Evolutionary conservation across 2,329 filamentous ascomycete genomes (phyloP).

Genomic region (Pseudogymnoascus sp.): DNA sequence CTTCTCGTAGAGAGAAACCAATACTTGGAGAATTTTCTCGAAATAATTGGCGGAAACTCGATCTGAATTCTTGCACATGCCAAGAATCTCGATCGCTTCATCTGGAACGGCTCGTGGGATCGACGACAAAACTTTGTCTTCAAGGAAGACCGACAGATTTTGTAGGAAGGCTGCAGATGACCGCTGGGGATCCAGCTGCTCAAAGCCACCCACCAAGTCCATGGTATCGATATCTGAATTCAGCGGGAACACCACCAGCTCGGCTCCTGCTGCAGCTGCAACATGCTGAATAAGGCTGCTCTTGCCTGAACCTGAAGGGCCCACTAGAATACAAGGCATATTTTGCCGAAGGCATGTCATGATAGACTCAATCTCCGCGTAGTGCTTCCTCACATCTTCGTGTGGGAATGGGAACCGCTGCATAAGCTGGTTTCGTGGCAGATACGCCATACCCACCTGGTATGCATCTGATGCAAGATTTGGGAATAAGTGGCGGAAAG

Average conservation of each 20-base stretch:
- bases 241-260: constrained; percentile 74
- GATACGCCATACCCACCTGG: constrained; percentile 71
- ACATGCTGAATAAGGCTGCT: constrained; percentile 71
- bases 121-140: constrained; percentile 41
- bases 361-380: constrained; percentile 74
- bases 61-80: constrained; percentile 35
- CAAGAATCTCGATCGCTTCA: constrained; percentile 43
- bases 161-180: constrained; percentile 56
- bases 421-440: constrained; percentile 50
- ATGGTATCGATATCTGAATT: constrained; percentile 95
- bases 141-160: constrained; percentile 46
- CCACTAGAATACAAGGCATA: constrained; percentile 83
- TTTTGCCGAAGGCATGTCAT: constrained; percentile 80
- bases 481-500: constrained; percentile 59
- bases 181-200: constrained; percentile 79
- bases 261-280: constrained; percentile 69
- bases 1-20: constrained; percentile 26
- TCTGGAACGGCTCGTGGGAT: constrained; percentile 41
- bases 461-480: constrained; percentile 57
- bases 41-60: constrained; percentile 20
- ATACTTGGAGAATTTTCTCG: constrained; percentile 25
- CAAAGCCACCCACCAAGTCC: constrained; percentile 94
- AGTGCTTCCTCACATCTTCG: constrained; percentile 45
- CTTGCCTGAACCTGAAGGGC: constrained; percentile 80
- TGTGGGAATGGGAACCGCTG: constrained; percentile 46